Percentiles rank a stretch among this genome's conserved stretches.
These are phyloP conservation scores for Adansonia digitata DNA, from an alignment of 345 rosid species.

Conservation along the genomic window DNA sequence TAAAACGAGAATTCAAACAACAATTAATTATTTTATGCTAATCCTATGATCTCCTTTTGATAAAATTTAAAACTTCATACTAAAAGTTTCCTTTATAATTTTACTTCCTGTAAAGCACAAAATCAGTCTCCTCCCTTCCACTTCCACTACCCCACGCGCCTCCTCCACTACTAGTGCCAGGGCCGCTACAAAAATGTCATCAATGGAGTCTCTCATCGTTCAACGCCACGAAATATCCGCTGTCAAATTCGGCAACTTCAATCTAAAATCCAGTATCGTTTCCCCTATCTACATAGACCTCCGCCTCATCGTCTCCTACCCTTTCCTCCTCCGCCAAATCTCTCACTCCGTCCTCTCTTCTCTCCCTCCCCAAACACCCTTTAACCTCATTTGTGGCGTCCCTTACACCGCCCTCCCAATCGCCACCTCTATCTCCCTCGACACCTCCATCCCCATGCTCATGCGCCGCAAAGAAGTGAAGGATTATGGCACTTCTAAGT, in stretches of 20 bases:
- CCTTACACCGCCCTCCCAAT: constrained; percentile 94
- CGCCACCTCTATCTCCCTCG: constrained; percentile 71
- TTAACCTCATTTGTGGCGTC: constrained; percentile 75
- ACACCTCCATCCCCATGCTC: constrained; percentile 66
- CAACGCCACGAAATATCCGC: constrained; percentile 86
- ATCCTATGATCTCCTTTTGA: no score
- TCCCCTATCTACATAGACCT: constrained; percentile 94
- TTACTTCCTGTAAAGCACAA: no score
- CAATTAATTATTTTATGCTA: no score
- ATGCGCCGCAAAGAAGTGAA: constrained; percentile 93
- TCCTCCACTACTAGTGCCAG: not conserved
- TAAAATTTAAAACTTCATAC: no score
- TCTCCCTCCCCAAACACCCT: constrained; percentile 48
- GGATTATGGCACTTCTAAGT: constrained; percentile 78
- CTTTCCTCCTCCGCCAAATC: constrained; percentile 69
- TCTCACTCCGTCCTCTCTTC: constrained; percentile 64
- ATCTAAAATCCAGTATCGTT: constrained; percentile 84
- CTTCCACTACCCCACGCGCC: not conserved
- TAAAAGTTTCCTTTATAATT: no score
- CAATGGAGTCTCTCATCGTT: constrained; percentile 75
- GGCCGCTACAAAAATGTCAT: constrained; percentile 19
- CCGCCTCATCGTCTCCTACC: constrained; percentile 80
- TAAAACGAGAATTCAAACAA: no score
- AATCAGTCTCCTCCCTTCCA: no score
- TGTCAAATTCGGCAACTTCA: constrained; percentile 80